phyloP scores from a whole-genome alignment of 345 rosid species.

The Eutrema heterophyllum region DNA sequence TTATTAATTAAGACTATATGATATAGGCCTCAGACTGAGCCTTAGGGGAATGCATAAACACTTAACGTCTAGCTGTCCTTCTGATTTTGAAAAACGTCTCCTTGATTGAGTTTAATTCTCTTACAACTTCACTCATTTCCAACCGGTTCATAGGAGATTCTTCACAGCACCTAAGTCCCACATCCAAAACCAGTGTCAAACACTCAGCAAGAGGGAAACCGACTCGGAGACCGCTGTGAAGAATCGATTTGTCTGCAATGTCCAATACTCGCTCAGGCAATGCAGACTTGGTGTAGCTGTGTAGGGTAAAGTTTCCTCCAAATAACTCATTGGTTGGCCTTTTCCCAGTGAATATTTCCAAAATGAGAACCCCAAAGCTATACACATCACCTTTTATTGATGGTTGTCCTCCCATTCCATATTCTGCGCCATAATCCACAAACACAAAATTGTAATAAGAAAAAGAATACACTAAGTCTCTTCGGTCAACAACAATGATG shows the following conservation, averaged over 20 bases:
- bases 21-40: background rate
- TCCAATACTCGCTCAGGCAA: constrained; percentile 6
- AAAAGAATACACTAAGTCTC: background rate
- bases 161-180: constrained; percentile 29
- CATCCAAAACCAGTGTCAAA: background rate
- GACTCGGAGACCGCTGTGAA: background rate
- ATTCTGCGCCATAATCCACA: constrained; percentile 16
- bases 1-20: background rate
- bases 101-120: constrained; percentile 15
- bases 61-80: background rate
- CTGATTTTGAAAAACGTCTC: background rate
- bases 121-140: constrained; percentile 1
- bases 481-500: background rate
- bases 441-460: background rate
- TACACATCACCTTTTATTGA: constrained; percentile 23
- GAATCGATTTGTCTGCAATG: constrained; percentile 11
- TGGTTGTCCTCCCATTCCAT: constrained; percentile 32
- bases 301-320: constrained; percentile 18
- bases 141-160: constrained; percentile 17
- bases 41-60: background rate
- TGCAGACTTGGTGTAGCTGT: constrained; percentile 10
- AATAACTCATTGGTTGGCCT: constrained; percentile 33
- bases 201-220: background rate
- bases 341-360: constrained; percentile 15
- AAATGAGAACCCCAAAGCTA: constrained; percentile 9